Base-by-base conservation (phyloP, 805 yeast species). In the Teunomyces cretensis region DNA sequence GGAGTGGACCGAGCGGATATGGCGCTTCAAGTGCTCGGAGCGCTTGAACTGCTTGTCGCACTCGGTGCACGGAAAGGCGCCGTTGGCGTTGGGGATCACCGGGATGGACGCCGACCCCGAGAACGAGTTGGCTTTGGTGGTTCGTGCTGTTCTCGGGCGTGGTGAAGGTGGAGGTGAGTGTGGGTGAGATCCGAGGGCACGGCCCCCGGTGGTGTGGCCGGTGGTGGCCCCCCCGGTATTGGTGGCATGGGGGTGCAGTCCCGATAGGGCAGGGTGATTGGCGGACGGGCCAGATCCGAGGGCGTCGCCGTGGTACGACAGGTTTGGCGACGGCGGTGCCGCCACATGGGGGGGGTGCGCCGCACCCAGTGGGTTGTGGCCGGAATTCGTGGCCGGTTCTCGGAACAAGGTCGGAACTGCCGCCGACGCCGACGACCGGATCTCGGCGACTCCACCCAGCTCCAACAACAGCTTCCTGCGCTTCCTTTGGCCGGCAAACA, bases 1-100 rank as follows among this genome's bases (percentile, higher is more conserved):
- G n/a, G 72, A 66, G 54, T 71, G 76, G 33, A 71, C 76, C 3
- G 74, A 67, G 36, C 76, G 54, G 39, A 68, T 61, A 47, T 71
- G 76, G 31, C 76, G 57, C 50, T 71, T 71, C 49, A 71, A 58
- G 54, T 71, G 76, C 52, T 71, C 76, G 32, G 69, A 65, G 33
- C 76, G 54, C 55, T 71, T 71, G 56, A 71, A 71, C 46, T 67
- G 72, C 53, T 70, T 71, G 33, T 60, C 63, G 50, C 76, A 71
- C 39, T 70, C 70, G 3, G 66, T 65, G 48, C 76, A 71, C 16
- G 73, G 75, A 54, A 70, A 71, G 5, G 52, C 46, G 3, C 52
- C 54, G 22, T 46, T 46, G 9, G 48, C 46, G 26, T 46, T 48
- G 9, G 51, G 48, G 22, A 43, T 38, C 33, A 36, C 45, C 7